Conservation (phyloP, 441 rosid species). For the Aquilaria agallochum region DNA sequence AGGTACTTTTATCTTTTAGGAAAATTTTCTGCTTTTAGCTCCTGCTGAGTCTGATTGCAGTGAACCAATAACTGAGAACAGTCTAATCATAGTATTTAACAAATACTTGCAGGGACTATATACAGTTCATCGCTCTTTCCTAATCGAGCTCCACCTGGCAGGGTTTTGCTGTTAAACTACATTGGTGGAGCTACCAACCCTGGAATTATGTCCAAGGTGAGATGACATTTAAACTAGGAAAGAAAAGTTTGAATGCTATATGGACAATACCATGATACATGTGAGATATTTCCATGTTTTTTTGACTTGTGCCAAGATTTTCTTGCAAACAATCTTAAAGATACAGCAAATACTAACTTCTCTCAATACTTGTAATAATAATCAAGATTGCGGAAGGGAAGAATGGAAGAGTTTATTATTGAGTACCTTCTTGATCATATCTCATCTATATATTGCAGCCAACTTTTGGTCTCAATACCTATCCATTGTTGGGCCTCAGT, state of each 20-base stretch:
- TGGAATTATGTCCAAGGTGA: conserved; percentile 68
- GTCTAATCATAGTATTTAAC: conserved; percentile 1
- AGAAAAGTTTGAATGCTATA: neutral
- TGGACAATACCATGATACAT: conserved; percentile 8
- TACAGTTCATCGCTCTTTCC: conserved; percentile 87
- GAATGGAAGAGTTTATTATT: too few relatives aligned
- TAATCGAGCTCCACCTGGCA: conserved; percentile 79
- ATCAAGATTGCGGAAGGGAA: too few relatives aligned
- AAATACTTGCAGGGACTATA: conserved; percentile 50
- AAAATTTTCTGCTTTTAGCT: conserved; percentile 1
- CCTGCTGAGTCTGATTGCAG: conserved; percentile 10
- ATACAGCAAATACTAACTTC: neutral
- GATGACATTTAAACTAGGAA: conserved; percentile 4
- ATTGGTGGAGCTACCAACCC: conserved; percentile 84
- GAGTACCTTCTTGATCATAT: too few relatives aligned
- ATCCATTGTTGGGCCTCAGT: too few relatives aligned
- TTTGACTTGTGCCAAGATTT: neutral
- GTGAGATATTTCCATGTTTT: neutral
- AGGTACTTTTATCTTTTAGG: conserved; percentile 34
- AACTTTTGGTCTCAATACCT: too few relatives aligned
- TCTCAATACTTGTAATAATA: too few relatives aligned
- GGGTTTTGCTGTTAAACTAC: conserved; percentile 70
- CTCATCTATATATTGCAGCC: too few relatives aligned
- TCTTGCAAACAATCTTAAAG: neutral
- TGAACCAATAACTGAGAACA: conserved; percentile 1